Evolutionary conservation across 345 rosid species (phyloP).

Genomic region (Heritiera littoralis): DNA sequence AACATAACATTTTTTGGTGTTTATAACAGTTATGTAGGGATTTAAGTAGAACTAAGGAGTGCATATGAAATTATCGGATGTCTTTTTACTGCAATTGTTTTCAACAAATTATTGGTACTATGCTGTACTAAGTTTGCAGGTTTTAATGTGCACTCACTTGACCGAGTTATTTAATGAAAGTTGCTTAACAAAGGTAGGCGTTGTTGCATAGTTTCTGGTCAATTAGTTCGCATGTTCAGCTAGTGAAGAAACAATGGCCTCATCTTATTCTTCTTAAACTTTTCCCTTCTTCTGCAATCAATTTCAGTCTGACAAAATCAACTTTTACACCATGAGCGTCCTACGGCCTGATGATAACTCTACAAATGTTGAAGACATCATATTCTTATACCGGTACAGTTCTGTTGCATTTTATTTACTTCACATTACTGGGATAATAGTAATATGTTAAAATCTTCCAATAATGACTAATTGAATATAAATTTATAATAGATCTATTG

Average conservation of each 20-base stretch:
- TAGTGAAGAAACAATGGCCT: too few relatives aligned
- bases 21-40: background rate
- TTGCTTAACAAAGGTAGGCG: too few relatives aligned
- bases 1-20: background rate
- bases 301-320: conserved; percentile 72
- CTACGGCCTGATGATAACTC: conserved; percentile 64
- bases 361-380: conserved; percentile 64
- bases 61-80: too few relatives aligned
- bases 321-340: conserved; percentile 91
- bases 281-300: background rate
- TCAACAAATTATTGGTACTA: too few relatives aligned
- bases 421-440: background rate
- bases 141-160: too few relatives aligned
- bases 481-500: background rate
- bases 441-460: background rate
- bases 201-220: too few relatives aligned
- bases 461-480: background rate
- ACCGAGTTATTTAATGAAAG: too few relatives aligned
- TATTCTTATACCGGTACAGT: conserved; percentile 80
- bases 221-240: too few relatives aligned
- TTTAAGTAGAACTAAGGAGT: background rate
- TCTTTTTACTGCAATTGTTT: too few relatives aligned
- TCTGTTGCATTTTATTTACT: conserved; percentile 2
- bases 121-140: too few relatives aligned
- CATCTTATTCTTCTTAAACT: too few relatives aligned